phyloP scores from a whole-genome alignment of 2,329 filamentous ascomycete genomes.

The Arthrobotrys sphaeroides region DNA sequence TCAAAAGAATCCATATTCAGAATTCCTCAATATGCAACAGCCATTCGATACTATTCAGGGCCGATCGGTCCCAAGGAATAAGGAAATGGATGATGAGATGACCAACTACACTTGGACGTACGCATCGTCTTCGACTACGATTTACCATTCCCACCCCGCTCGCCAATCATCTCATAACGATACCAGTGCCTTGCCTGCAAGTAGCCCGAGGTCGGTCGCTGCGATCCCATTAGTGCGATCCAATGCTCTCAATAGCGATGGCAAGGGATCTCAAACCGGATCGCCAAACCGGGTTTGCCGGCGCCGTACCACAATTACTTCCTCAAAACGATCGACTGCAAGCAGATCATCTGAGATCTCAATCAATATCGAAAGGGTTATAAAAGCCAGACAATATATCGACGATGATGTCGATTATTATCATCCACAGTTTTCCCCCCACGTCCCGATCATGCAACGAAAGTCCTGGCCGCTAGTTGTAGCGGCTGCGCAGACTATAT shows the following conservation, averaged over 20 bases:
- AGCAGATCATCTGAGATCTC: background rate
- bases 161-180: background rate
- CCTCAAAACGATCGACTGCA: background rate
- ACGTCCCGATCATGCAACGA: background rate
- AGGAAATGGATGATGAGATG: background rate
- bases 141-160: background rate
- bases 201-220: background rate
- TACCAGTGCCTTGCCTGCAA: background rate
- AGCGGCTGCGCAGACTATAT: background rate
- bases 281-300: background rate
- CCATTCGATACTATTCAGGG: background rate
- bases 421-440: conserved; percentile 18
- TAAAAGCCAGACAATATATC: background rate
- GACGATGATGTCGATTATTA: conserved; percentile 1
- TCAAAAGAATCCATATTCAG: background rate
- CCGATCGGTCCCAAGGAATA: background rate
- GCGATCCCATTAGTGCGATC: background rate
- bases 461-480: conserved; percentile 5
- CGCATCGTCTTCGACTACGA: too few relatives aligned
- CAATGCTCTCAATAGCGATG: background rate
- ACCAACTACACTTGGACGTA: too few relatives aligned
- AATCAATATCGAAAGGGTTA: background rate
- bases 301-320: background rate
- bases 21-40: background rate
- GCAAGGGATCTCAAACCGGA: background rate